Base-by-base conservation (phyloP, 2,329 filamentous ascomycete species). In the Fusarium pseudograminearum region DNA sequence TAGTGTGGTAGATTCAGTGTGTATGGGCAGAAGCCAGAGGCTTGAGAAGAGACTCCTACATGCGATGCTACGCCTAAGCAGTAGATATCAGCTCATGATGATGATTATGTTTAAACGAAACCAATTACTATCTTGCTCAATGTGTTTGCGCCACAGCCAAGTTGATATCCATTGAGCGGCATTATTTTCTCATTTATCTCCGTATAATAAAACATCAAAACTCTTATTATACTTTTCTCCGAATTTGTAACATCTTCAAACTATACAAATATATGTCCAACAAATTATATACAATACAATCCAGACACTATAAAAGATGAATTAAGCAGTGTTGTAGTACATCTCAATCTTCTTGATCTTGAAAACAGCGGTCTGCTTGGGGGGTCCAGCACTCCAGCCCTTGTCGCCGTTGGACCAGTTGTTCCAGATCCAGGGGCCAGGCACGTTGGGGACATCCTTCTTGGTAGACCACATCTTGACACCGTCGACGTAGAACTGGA, bases 361-460 rank as follows among this genome's bases (percentile, higher is more conserved):
- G 22, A 78, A 78, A 4, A 75, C 62, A 22, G 76, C 75, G 28
- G 75, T 65, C 30, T 61, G 18, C 9, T 66, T 54, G 1, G 76
- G 76, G 8, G 76, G 76, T 0, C 76, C 76, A 20, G 57, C 74
- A 5, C 70, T 76, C 76, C 76, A 78, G 10, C 72, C 73, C 31
- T 66, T 61, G 28, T 78, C 74, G 10, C 76, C 76, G 33, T 74
- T 78, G 2, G 76, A 72, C 76, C 76, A 78, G 63, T 78, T 78
- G 50, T 78, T 78, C 45, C 73, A 77, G 7, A 78, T 57, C 75
- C 76, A 78, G 14, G 74, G 63, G 0, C 76, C 76, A 28, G 70
- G 31, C 0, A 66, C 44, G 11, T 26, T 75, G 0, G 76, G 76
- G 1, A 76, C 75, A 18, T 78, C 72, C 38, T 61, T 31, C 7